Percentiles rank a stretch among this genome's conserved stretches.
These are phyloP conservation scores for Eucalyptus curtisii DNA, from an alignment of 345 rosid species.

Conservation along the genomic window DNA sequence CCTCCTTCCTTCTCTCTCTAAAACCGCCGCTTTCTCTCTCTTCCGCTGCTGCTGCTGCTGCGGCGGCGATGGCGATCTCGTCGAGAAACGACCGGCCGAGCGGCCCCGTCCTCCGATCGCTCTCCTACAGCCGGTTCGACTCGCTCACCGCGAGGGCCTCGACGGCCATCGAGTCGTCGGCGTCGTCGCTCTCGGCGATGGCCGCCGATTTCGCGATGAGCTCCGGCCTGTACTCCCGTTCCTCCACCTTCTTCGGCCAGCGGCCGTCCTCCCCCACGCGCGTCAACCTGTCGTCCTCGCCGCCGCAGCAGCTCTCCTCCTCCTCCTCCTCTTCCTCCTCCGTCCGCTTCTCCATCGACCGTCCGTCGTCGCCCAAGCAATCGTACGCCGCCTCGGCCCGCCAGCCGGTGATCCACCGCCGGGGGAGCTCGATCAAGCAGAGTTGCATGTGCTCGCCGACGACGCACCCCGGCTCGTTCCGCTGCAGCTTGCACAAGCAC, in stretches of 20 bases:
- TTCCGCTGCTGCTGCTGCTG: not conserved
- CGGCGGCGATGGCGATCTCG: conserved; percentile 13
- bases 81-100: conserved; percentile 30
- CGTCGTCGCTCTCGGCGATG: conserved; percentile 34
- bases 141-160: conserved; percentile 15
- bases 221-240: not conserved
- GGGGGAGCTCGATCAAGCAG: conserved; percentile 21
- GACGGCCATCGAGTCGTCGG: conserved; percentile 50
- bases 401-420: conserved; percentile 8
- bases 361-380: conserved; percentile 43
- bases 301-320: not conserved
- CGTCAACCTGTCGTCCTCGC: conserved; percentile 34
- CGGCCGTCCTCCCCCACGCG: conserved; percentile 67
- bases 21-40: not conserved
- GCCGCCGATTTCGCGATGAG: not conserved
- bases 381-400: conserved; percentile 29
- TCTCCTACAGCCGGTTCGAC: conserved; percentile 35
- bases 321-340: not conserved
- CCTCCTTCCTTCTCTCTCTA: not conserved
- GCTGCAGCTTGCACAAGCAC: conserved; percentile 66
- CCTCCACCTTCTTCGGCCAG: conserved; percentile 8
- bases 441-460: conserved; percentile 93
- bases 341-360: conserved; percentile 49
- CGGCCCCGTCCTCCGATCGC: conserved; percentile 45
- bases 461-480: conserved; percentile 74